Evolutionary conservation across 2,329 filamentous ascomycete species (phyloP).

Genomic region (Tolypocladium endophyticum): DNA sequence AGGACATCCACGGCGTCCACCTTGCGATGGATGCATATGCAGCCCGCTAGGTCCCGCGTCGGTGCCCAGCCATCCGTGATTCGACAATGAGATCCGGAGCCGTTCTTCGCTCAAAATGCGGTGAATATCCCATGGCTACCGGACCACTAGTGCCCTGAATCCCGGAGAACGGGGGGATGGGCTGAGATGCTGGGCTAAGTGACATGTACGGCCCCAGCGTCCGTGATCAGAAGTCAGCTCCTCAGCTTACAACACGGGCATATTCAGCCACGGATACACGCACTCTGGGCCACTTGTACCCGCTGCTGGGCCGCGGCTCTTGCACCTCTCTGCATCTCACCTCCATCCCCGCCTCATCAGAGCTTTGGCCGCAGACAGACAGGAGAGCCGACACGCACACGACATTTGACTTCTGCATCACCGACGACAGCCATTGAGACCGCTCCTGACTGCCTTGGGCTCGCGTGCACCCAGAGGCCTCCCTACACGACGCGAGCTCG

Average conservation of each 20-base stretch:
- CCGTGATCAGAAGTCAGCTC: neutral
- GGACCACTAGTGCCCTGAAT: neutral
- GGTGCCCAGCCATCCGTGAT: slow-evolving; percentile 3
- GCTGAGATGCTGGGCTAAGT: too few relatives aligned
- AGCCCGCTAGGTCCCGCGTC: neutral
- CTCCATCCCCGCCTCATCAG: neutral
- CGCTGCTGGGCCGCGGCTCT: neutral
- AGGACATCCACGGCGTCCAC: neutral
- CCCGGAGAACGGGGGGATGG: neutral
- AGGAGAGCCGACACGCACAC: neutral
- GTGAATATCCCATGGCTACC: slow-evolving; percentile 2
- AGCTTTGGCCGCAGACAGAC: neutral
- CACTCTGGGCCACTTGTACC: neutral
- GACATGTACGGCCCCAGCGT: neutral
- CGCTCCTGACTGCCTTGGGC: neutral
- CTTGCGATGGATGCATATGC: neutral
- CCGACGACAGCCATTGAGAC: neutral
- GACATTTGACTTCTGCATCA: neutral
- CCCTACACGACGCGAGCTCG: neutral
- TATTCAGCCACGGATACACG: too few relatives aligned
- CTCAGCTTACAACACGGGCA: neutral
- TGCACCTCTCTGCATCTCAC: neutral
- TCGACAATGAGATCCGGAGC: slow-evolving; percentile 1
- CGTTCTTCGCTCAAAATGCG: slow-evolving; percentile 3
- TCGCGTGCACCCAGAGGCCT: neutral